Evolutionary conservation across 2,329 filamentous ascomycete species (phyloP).

Genomic region (Pyrenophora graminea): DNA sequence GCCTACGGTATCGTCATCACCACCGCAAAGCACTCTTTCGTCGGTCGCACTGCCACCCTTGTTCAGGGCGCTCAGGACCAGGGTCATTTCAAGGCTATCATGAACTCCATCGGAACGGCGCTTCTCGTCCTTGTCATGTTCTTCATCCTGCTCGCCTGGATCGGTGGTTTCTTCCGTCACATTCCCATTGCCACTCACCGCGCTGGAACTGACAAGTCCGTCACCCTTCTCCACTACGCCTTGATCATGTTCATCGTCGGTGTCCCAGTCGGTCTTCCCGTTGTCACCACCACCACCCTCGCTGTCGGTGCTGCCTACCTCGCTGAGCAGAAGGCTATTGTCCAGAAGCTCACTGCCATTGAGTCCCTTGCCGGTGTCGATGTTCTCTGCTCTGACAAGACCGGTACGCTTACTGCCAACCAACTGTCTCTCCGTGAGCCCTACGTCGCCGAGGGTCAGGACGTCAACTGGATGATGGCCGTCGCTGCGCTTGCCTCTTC

Average conservation of each 20-base stretch:
- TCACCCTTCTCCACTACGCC: slow-evolving; percentile 60
- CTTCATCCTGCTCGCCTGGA: slow-evolving; percentile 75
- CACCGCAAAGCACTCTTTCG: slow-evolving; percentile 73
- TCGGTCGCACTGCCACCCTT: slow-evolving; percentile 73
- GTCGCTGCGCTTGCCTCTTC: slow-evolving; percentile 76
- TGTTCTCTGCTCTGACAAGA: slow-evolving; percentile 81
- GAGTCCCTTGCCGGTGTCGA: slow-evolving; percentile 70
- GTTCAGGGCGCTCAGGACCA: slow-evolving; percentile 76
- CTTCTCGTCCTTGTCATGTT: slow-evolving; percentile 77
- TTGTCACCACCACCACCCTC: slow-evolving; percentile 77
- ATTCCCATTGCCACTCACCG: slow-evolving; percentile 65
- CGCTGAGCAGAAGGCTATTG: slow-evolving; percentile 76
- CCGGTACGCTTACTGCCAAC: slow-evolving; percentile 75
- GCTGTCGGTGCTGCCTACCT: slow-evolving; percentile 78
- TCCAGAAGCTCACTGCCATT: slow-evolving; percentile 79
- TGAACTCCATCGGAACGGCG: slow-evolving; percentile 77
- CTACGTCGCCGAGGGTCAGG: slow-evolving; percentile 74
- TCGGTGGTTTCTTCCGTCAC: slow-evolving; percentile 77
- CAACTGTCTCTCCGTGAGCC: slow-evolving; percentile 78
- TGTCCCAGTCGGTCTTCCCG: slow-evolving; percentile 77
- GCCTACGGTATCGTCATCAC: slow-evolving; percentile 70
- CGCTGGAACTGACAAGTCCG: slow-evolving; percentile 55
- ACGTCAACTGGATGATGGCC: slow-evolving; percentile 85
- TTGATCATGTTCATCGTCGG: slow-evolving; percentile 69
- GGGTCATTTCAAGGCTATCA: slow-evolving; percentile 71